Conservation (phyloP, 1,139 yeast genomes). For the Casaregolazyma suthepensis region DNA sequence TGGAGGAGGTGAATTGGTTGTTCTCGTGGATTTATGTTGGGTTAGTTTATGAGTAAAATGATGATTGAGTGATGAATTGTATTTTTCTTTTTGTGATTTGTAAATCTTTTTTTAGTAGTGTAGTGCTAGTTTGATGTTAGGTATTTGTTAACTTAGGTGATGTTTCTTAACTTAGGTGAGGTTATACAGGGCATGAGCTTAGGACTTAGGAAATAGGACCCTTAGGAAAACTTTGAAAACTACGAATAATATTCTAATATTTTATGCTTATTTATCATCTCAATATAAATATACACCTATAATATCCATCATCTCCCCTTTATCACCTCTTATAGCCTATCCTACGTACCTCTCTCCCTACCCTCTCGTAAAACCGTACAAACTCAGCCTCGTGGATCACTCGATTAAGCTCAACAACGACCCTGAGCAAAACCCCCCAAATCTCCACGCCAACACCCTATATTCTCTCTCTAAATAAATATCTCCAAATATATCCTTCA, state of each 20-base stretch:
- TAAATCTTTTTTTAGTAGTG: too few relatives aligned
- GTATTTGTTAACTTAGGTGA: too few relatives aligned
- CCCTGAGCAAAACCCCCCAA: not conserved
- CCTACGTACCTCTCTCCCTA: not conserved
- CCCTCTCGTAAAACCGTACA: not conserved
- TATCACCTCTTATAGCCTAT: not conserved
- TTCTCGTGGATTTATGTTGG: not conserved
- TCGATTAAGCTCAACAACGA: not conserved
- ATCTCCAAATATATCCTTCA: not conserved
- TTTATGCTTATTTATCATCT: too few relatives aligned
- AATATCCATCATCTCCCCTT: not conserved
- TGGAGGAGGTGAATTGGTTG: not conserved
- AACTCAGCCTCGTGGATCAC: not conserved
- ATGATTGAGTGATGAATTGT: too few relatives aligned
- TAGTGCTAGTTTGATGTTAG: too few relatives aligned
- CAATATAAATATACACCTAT: not conserved
- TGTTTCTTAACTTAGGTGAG: too few relatives aligned
- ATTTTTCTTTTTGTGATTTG: too few relatives aligned
- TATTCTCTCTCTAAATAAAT: not conserved
- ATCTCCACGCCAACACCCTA: not conserved
- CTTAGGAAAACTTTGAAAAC: too few relatives aligned
- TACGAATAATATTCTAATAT: too few relatives aligned
- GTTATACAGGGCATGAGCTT: too few relatives aligned
- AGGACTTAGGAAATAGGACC: too few relatives aligned
- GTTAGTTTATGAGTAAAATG: too few relatives aligned